Percentiles rank a stretch among this genome's conserved stretches.
Conservation (phyloP, 2,329 filamentous ascomycete genomes). For the Fusarium sp. region DNA sequence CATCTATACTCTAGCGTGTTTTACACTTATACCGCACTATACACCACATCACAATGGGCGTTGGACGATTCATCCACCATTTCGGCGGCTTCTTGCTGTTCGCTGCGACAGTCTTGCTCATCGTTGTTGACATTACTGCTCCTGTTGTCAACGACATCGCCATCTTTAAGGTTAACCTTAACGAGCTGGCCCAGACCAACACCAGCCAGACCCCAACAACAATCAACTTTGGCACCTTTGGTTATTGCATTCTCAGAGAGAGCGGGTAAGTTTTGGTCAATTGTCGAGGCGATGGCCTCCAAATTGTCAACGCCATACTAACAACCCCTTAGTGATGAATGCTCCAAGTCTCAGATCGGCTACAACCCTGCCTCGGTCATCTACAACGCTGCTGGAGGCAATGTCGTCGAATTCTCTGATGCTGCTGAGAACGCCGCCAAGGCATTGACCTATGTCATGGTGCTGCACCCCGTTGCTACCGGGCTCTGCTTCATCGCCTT, state of each 20-base stretch:
- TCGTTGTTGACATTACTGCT: constrained; percentile 69
- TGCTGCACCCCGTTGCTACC: constrained; percentile 72
- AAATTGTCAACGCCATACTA: constrained; percentile 2
- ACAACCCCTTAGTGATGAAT: constrained; percentile 54
- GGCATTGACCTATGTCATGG: constrained; percentile 68
- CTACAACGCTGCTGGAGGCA: constrained; percentile 49
- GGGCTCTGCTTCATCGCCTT: constrained; percentile 70
- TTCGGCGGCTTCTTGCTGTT: constrained; percentile 70
- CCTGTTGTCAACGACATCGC: constrained; percentile 68
- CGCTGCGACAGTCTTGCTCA: constrained; percentile 64
- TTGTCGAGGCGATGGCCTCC: not conserved
- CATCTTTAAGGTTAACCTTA: constrained; percentile 65
- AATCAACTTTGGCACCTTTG: constrained; percentile 71
- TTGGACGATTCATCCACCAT: constrained; percentile 65
- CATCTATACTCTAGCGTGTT: not conserved
- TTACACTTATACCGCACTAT: constrained; percentile 8
- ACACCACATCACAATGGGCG: constrained; percentile 55
- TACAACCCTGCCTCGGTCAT: constrained; percentile 66
- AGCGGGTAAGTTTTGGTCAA: constrained; percentile 27
- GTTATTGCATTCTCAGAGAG: constrained; percentile 61
- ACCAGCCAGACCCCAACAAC: constrained; percentile 46
- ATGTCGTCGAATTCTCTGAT: constrained; percentile 55
- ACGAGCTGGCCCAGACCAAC: constrained; percentile 37
- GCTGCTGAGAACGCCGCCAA: constrained; percentile 59
- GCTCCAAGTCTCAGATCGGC: constrained; percentile 63